Base-by-base conservation (phyloP, 202 grass and related monocot genomes). In the Dendrocalamus latiflorus region DNA sequence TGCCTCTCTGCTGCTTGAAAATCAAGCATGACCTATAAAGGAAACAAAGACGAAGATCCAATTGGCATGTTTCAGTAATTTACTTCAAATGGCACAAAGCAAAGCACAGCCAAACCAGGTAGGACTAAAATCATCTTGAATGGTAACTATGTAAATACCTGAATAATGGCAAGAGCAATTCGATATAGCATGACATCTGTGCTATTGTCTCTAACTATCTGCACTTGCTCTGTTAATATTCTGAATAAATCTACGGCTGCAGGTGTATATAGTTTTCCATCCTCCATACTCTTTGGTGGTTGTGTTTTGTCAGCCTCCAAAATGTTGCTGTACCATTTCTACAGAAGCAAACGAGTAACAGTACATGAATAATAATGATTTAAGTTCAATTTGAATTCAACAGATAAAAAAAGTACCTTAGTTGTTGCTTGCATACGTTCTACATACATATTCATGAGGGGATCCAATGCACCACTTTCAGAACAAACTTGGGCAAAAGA, bases 251-350 rank as follows among this genome's bases (percentile, higher is more conserved):
- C 97, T 74, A 99, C 93, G 6, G 97, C 93, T 74, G 93, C 97
- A 74, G 97, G 97, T 51, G 97, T 99, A 87, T 92, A 96, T 59
- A 99, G 72, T 81, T 81, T 92, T 76, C 97, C 97, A 77, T 96
- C 97, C 76, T 96, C 93, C 39, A 44, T 96, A 78, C 76, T 94
- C 86, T 91, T 99, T 68, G 97, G 97, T 56, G 83, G 88, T 94
- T 99, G 97, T 76, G 89, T 91, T 85, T 99, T 96, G 86, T 99
- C 97, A 69, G 91, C 97, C 68, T 99, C 93, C 76, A 99, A 86
- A 81, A 99, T 99, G 79, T 99, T 99, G 85, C 74, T 99, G 86
- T 96, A 99, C 97, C 97, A 99, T 99, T 99, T 99, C 97, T 99
- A 91, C 81, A 89, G 28, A 82, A 79, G 48, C 81, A 85, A 87